Base-by-base conservation (phyloP, 495 filamentous ascomycete genomes). In the Neurospora terricola region DNA sequence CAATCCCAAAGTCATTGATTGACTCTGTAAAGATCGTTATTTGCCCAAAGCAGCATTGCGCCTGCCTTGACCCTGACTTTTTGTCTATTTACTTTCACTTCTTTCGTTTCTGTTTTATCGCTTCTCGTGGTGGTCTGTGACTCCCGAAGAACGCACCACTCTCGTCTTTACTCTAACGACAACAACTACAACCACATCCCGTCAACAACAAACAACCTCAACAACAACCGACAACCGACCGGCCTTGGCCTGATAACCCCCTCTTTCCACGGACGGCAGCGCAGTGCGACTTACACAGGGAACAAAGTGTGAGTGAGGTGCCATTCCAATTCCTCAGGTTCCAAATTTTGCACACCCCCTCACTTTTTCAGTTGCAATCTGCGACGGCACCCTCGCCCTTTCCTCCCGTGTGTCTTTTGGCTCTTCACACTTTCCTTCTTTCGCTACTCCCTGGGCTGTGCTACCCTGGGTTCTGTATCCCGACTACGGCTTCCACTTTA, bases 201-300 rank as follows among this genome's bases (percentile, higher is more conserved):
- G 54, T 66, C 54, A 66, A 66, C 54, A 66, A 71, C 72, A 69
- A 75, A 48, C 72, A 68, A 72, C 69, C 18, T 68, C 39, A 69
- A 70, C 72, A 69, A 66, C 72, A 70, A 66, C 71, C 59, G 48
- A 73, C 43, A 30, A 68, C 59, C 71, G 39, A 59, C 74, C 70
- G 71, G 68, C 73, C 74, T 48, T 73, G 72, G 77, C 78, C 74
- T 71, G 73, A 76, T 75, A 78, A 66, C 76, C 78, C 78, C 79
- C 78, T 80, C 75, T 72, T 77, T 78, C 75, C 76, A 69, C 76
- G 76, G 74, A 79, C 78, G 75, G 74, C 77, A 74, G 73, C 77
- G 72, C 72, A 78, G 78, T 79, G 74, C 75, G 74, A 80, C 78
- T 77, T 77, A 73, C 75, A 77, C 76, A 71, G 43, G 54, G 72